phyloP scores from a whole-genome alignment of 2,329 filamentous ascomycete genomes.

The Amphichorda felina region DNA sequence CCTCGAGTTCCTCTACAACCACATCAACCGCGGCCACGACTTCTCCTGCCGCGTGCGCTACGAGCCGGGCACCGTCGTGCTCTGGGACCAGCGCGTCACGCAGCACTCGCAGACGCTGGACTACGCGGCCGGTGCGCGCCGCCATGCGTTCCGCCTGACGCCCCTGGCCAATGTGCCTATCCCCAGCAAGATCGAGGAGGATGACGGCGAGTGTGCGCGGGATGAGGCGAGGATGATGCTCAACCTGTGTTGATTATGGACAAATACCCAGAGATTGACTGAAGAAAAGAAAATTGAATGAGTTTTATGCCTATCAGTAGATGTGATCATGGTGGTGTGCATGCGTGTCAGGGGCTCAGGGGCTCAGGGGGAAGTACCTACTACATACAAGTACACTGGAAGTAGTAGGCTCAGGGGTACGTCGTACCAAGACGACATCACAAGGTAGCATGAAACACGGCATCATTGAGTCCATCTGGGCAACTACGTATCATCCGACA shows the following conservation, averaged over 20 bases:
- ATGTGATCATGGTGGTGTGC: too few species aligned
- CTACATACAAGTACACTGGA: too few species aligned
- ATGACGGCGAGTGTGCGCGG: slow-evolving; percentile 1
- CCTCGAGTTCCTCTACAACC: slow-evolving; percentile 51
- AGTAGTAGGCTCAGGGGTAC: too few species aligned
- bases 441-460: too few species aligned
- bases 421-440: too few species aligned
- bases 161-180: slow-evolving; percentile 54
- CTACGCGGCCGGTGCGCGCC: slow-evolving; percentile 8
- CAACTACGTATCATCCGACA: too few species aligned
- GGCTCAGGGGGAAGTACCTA: too few species aligned
- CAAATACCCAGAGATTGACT: too few species aligned
- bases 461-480: too few species aligned
- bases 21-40: slow-evolving; percentile 38
- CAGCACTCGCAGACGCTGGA: slow-evolving; percentile 64
- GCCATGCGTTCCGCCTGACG: slow-evolving; percentile 65
- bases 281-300: too few species aligned
- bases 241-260: not conserved
- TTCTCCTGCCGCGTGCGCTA: slow-evolving; percentile 58
- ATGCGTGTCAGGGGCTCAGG: too few species aligned
- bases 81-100: slow-evolving; percentile 72
- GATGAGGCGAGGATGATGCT: not conserved
- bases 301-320: too few species aligned
- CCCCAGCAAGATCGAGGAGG: not conserved
- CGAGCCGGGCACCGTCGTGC: slow-evolving; percentile 61